These are phyloP conservation scores for Dictyostelium intermedium DNA, from an alignment of 78 protist species.

Conservation along the genomic window DNA sequence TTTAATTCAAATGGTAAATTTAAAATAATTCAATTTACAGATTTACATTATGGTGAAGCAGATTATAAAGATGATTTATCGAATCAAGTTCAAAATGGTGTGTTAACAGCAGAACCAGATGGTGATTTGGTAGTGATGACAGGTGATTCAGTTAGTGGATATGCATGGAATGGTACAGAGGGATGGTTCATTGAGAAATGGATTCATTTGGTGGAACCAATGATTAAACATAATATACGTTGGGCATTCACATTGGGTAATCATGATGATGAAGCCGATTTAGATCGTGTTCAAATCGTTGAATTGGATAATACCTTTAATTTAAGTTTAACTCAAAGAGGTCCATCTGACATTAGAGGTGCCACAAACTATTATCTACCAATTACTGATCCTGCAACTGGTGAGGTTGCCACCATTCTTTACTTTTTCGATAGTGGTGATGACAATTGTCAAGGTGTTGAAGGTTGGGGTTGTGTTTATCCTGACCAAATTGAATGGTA, in stretches of 20 bases:
- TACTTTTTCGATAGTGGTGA: constrained; percentile 66
- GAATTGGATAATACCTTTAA: constrained; percentile 16
- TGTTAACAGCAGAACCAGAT: constrained; percentile 45
- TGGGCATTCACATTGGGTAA: constrained; percentile 75
- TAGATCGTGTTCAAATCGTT: constrained; percentile 28
- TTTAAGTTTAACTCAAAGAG: constrained; percentile 25
- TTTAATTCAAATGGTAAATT: constrained; percentile 51
- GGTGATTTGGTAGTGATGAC: constrained; percentile 72
- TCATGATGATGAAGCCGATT: constrained; percentile 77
- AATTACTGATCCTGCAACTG: constrained; percentile 9
- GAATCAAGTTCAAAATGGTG: constrained; percentile 1
- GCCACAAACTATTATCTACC: constrained; percentile 62
- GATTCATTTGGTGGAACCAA: constrained; percentile 26
- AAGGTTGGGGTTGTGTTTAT: constrained; percentile 83
- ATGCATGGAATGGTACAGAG: constrained; percentile 55
- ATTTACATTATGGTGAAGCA: constrained; percentile 79
- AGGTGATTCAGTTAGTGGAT: constrained; percentile 73
- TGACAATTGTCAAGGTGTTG: constrained; percentile 72
- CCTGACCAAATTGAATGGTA: constrained; percentile 79
- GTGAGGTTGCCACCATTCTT: not conserved
- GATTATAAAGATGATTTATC: constrained; percentile 17
- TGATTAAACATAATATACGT: constrained; percentile 12
- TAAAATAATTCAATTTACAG: constrained; percentile 75
- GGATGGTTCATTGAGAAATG: constrained; percentile 41
- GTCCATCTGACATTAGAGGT: constrained; percentile 16